Base-by-base conservation (phyloP, 202 grass and related monocot species). In the Schoenoplectus triqueter region DNA sequence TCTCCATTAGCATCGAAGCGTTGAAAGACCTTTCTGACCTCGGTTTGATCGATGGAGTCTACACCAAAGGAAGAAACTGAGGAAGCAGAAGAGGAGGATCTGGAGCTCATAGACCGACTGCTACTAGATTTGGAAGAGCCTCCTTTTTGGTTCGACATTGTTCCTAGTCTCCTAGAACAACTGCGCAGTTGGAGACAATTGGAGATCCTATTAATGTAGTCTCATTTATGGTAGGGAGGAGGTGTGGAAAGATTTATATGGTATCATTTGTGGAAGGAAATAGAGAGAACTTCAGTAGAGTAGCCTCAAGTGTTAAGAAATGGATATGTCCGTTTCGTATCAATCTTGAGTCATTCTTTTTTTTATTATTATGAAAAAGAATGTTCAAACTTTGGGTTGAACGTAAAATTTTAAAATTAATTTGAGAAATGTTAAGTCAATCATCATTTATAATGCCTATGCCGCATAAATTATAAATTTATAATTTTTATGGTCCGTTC, bases 1-100 rank as follows among this genome's bases (percentile, higher is more conserved):
- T 97, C 94, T 82, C 88, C 90, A 85, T 97, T 94, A 42, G 88
- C 79, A 66, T 94, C 92, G 82, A 92, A 94, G 42, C 86, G 92
- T 5, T 85, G 77, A 76, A 97, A 97, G 52, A 97, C 92, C 94
- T 86, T 89, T 86, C 90, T 86, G 69, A 94, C 19, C 84, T 97
- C 89, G 20, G 79, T 10, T 18, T 83, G 65, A 59, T 83, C 81
- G 49, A 83, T 45, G 31, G 81, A 50, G 62, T 52, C 62, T 9
- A 67, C 20, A 31, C 64, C 80, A 51, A 21, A 67, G 64, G 80
- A 81, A 10, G 59, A 66, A 20, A 41, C 21, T 11, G 75, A 60
- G 6, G 78, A 82, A 0, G 6, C 6, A 4, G 44, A 54, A 4
- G 79, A 82, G 10, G 44, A 66, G 40, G 80, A 83, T 8, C 15